Conservation (phyloP, 345 rosid species). For the Hypericum androsaemum region DNA sequence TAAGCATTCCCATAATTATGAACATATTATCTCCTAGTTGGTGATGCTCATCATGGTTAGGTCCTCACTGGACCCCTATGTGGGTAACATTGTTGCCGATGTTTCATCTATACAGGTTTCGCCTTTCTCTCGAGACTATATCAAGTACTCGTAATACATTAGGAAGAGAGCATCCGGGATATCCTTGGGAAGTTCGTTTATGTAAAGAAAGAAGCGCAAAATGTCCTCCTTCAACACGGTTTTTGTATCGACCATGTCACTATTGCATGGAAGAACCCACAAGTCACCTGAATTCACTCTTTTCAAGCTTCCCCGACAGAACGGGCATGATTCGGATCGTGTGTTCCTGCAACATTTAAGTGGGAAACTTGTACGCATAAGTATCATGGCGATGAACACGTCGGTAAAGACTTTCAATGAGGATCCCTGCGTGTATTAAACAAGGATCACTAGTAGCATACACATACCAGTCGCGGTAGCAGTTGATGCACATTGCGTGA, state of each 20-base stretch:
- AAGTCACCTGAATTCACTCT: constrained; percentile 90
- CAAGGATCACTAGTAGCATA: not conserved
- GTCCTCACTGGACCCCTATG: too few species aligned
- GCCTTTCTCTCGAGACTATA: too few species aligned
- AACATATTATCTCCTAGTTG: too few species aligned
- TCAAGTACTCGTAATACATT: constrained; percentile 72
- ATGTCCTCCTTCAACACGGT: constrained; percentile 61
- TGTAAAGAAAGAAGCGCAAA: constrained; percentile 61
- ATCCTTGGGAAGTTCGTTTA: constrained; percentile 73
- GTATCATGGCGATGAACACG: too few species aligned
- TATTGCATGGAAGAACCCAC: constrained; percentile 84
- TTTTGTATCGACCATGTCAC: constrained; percentile 71
- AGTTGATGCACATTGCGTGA: constrained; percentile 95
- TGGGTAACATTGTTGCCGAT: too few species aligned
- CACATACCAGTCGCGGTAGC: constrained; percentile 82
- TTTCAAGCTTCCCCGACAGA: constrained; percentile 87
- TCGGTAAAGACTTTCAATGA: too few species aligned
- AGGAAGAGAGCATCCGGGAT: constrained; percentile 71
- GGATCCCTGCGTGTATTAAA: too few species aligned
- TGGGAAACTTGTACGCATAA: too few species aligned
- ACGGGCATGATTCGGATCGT: constrained; percentile 91
- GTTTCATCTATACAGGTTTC: too few species aligned
- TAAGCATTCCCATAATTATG: too few species aligned
- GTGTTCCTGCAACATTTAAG: constrained; percentile 48
- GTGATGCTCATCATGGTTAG: too few species aligned